Evolutionary conservation across 2,329 filamentous ascomycete genomes (phyloP).

Genomic region (Plenodomus biglobosus): DNA sequence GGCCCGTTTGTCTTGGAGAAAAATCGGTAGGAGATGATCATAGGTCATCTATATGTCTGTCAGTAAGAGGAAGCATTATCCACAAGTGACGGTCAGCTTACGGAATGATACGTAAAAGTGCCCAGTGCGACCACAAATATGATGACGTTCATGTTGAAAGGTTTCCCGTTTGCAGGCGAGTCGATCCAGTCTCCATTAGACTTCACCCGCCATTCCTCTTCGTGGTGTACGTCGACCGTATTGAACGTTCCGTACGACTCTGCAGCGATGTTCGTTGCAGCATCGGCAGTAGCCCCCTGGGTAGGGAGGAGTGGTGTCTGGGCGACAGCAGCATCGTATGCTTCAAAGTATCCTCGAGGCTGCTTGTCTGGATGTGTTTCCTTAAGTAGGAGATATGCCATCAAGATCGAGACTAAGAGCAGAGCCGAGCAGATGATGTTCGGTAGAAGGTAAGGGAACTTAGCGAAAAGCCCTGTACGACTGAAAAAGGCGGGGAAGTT

Average conservation of each 20-base stretch:
- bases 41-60: conserved; percentile 68
- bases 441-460: conserved; percentile 83
- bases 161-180: conserved; percentile 43
- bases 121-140: conserved; percentile 79
- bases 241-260: conserved; percentile 79
- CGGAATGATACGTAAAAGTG: conserved; percentile 88
- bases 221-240: conserved; percentile 56
- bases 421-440: conserved; percentile 81
- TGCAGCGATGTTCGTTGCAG: conserved; percentile 71
- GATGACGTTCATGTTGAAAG: conserved; percentile 66
- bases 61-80: not conserved
- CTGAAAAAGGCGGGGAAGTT: conserved; percentile 74
- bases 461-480: conserved; percentile 67
- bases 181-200: conserved; percentile 50
- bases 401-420: conserved; percentile 74
- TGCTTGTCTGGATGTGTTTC: conserved; percentile 89
- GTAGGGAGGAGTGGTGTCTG: conserved; percentile 76
- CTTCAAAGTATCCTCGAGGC: conserved; percentile 49
- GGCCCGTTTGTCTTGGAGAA: conserved; percentile 74
- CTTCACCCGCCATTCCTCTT: conserved; percentile 56
- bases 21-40: conserved; percentile 89
- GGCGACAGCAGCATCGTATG: conserved; percentile 50
- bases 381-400: conserved; percentile 78
- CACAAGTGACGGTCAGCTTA: conserved; percentile 15
- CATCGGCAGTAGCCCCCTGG: conserved; percentile 71